Percentiles rank a stretch among this genome's conserved stretches.
phyloP scores from a whole-genome alignment of 768 basidiomycete species.

The Floccularia luteovirens region DNA sequence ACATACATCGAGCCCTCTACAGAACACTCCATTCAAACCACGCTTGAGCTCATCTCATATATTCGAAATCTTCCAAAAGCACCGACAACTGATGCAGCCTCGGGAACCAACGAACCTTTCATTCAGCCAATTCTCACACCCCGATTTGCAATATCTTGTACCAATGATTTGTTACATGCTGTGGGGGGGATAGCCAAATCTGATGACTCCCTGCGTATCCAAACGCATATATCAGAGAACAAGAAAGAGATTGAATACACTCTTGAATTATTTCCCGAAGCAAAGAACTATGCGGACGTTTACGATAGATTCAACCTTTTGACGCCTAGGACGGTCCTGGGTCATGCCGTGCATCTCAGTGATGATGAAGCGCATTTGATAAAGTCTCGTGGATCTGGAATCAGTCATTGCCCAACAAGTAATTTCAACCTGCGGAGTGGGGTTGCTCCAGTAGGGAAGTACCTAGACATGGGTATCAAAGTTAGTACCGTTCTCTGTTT shows the following conservation, averaged over 20 bases:
- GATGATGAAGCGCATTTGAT: constrained; percentile 71
- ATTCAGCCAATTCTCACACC: constrained; percentile 91
- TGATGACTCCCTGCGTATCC: constrained; percentile 64
- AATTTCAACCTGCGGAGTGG: constrained; percentile 91
- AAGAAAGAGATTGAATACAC: constrained; percentile 60
- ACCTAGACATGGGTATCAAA: constrained; percentile 83
- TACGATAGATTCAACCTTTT: constrained; percentile 82
- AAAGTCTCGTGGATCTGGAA: constrained; percentile 53
- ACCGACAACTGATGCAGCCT: constrained; percentile 14
- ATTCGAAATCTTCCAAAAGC: constrained; percentile 47
- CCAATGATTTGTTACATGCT: constrained; percentile 49
- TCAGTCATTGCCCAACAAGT: constrained; percentile 91
- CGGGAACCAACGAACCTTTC: constrained; percentile 37
- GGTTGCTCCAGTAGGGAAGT: constrained; percentile 66
- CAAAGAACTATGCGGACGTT: constrained; percentile 64
- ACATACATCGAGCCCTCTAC: constrained; percentile 62
- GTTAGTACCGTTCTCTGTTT: constrained; percentile 27
- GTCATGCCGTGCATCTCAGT: constrained; percentile 78
- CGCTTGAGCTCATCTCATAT: constrained; percentile 60
- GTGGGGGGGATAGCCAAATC: constrained; percentile 55
- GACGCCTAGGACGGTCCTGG: constrained; percentile 74
- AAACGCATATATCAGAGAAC: constrained; percentile 93
- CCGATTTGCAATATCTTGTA: constrained; percentile 92
- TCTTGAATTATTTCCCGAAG: constrained; percentile 54
- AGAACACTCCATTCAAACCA: constrained; percentile 51